Conservation (phyloP, 768 basidiomycete species). For the Tubosaeta sp. region DNA sequence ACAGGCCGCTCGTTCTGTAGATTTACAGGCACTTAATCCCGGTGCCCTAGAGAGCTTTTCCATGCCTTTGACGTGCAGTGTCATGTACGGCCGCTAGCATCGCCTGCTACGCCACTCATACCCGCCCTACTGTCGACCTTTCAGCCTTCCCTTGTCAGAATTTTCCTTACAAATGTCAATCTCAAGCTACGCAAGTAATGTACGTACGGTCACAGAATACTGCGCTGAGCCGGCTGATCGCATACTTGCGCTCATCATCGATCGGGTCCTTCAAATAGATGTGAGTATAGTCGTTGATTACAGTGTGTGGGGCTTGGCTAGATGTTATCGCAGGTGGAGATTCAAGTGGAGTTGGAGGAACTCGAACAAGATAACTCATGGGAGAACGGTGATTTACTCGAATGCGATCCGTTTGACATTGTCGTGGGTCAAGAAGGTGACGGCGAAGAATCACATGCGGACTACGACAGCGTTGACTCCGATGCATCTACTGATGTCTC, state of each 20-base stretch:
- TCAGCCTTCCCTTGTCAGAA: constrained; percentile 77
- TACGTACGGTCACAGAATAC: constrained; percentile 87
- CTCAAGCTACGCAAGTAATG: constrained; percentile 70
- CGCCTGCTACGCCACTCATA: constrained; percentile 81
- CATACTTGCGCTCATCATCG: constrained; percentile 82
- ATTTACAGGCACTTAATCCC: constrained; percentile 57
- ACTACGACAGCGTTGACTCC: constrained; percentile 44
- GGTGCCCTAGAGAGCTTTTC: constrained; percentile 60
- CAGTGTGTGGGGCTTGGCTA: neutral
- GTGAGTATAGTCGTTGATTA: constrained; percentile 43
- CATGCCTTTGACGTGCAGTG: constrained; percentile 70
- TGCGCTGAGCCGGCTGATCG: constrained; percentile 85
- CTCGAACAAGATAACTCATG: constrained; percentile 61
- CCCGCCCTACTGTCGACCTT: constrained; percentile 89
- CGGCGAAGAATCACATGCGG: constrained; percentile 54
- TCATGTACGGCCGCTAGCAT: constrained; percentile 85
- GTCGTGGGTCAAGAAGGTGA: constrained; percentile 66
- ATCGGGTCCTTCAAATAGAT: constrained; percentile 93
- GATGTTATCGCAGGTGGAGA: constrained; percentile 66
- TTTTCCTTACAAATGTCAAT: constrained; percentile 94
- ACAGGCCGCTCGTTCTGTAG: constrained; percentile 38
- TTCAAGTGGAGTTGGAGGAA: constrained; percentile 93
- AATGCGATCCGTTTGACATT: constrained; percentile 84
- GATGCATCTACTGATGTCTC: constrained; percentile 71
- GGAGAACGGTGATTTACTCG: constrained; percentile 59